Evolutionary conservation across 352 stramenopile species (phyloP).

Genomic region (Phytopythium cucurbitacearum): DNA sequence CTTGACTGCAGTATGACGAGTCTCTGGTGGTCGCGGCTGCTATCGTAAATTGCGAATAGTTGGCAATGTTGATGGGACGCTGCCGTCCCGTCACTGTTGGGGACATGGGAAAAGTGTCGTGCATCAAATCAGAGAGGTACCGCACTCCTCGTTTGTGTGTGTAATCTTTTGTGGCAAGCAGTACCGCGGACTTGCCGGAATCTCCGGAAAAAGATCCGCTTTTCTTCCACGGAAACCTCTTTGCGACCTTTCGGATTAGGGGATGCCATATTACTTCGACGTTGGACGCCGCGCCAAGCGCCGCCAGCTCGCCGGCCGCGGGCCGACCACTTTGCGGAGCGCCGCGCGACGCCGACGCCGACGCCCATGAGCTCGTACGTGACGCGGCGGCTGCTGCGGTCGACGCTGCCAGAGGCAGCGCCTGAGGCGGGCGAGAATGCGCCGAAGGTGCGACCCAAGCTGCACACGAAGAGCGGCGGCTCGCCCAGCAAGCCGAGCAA

Average conservation of each 20-base stretch:
- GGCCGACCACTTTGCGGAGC: background rate
- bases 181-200: no score
- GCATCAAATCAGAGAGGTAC: no score
- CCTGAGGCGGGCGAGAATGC: background rate
- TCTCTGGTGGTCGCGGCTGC: background rate
- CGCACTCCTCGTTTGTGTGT: no score
- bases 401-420: conserved; percentile 25
- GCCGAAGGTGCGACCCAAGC: background rate
- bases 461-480: background rate
- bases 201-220: no score
- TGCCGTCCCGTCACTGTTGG: no score
- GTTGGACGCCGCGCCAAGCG: no score
- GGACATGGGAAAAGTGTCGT: no score
- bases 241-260: background rate
- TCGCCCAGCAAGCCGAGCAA: background rate
- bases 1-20: no score
- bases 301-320: no score
- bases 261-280: no score
- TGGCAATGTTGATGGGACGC: no score
- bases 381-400: conserved; percentile 52
- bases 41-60: background rate
- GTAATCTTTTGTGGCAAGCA: no score
- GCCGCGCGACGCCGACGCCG: background rate
- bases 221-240: background rate
- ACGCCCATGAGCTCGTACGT: conserved; percentile 35